Conservation (phyloP, 139 green algal genomes). For the Micractinium sp. region DNA sequence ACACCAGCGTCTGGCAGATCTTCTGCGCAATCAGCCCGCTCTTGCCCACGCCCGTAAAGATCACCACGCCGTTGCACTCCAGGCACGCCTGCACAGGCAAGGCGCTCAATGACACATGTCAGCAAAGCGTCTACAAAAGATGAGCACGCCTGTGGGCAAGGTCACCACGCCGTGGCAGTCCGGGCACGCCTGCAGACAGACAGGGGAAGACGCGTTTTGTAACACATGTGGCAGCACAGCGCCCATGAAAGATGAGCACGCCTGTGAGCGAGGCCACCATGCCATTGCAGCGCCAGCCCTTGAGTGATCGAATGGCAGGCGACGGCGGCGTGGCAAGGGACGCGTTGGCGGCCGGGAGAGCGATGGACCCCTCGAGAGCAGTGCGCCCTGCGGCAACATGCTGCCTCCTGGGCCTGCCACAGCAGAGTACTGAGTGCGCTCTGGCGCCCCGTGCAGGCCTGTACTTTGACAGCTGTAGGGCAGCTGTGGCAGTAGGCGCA, state of each 20-base stretch:
- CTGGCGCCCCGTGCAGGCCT: too few species aligned
- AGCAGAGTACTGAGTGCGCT: neutral
- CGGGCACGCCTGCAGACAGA: neutral
- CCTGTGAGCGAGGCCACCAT: too few species aligned
- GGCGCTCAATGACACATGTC: too few species aligned
- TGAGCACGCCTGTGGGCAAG: constrained; percentile 74
- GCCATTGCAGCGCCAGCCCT: too few species aligned
- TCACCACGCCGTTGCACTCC: constrained; percentile 58
- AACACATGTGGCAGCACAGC: too few species aligned
- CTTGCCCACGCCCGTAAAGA: constrained; percentile 78
- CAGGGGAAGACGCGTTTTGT: too few species aligned
- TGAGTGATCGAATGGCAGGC: too few species aligned
- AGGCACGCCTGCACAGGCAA: constrained; percentile 53
- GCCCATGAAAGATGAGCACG: too few species aligned
- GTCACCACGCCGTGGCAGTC: constrained; percentile 50
- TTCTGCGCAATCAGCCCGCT: constrained; percentile 78
- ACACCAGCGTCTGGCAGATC: constrained; percentile 72
- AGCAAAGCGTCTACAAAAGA: too few species aligned
- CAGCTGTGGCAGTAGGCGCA: neutral
- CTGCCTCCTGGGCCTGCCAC: too few species aligned
- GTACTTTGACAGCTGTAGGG: neutral
- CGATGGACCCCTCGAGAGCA: neutral
- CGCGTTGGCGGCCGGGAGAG: neutral
- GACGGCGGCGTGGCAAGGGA: neutral
- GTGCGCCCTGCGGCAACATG: neutral